phyloP scores from a whole-genome alignment of 192 early-diverging fungal genomes.

The Backusella parvicylindrica region DNA sequence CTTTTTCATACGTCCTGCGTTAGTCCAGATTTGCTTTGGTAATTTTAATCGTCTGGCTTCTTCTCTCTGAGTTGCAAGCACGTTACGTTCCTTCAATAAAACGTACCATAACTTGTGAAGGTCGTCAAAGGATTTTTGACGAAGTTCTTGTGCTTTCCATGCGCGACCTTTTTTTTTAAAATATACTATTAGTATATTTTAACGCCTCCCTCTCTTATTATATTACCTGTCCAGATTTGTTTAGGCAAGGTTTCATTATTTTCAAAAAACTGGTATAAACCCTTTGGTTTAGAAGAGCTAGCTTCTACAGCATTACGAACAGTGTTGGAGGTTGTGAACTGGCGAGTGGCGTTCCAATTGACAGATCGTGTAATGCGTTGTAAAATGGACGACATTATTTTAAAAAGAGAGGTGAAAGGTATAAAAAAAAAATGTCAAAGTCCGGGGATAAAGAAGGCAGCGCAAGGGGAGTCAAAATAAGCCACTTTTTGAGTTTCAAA shows the following conservation, averaged over 20 bases:
- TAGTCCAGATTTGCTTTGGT: conserved; percentile 49
- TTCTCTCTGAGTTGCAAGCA: conserved; percentile 70
- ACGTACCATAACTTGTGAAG: conserved; percentile 95
- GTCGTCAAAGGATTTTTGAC: conserved; percentile 94
- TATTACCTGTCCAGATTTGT: conserved; percentile 31
- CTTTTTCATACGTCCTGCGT: conserved; percentile 64
- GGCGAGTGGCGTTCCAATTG: not conserved
- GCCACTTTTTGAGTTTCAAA: not conserved
- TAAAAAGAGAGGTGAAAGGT: not conserved
- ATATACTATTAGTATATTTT: not conserved
- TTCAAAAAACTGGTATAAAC: conserved; percentile 38
- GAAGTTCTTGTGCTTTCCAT: conserved; percentile 87
- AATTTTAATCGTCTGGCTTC: conserved; percentile 61
- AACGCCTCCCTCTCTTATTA: not conserved
- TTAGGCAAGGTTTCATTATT: conserved; percentile 28
- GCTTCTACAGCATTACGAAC: not conserved
- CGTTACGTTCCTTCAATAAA: conserved; percentile 80
- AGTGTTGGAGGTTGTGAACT: conserved; percentile 11
- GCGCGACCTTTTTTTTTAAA: conserved; percentile 59
- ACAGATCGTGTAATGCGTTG: conserved; percentile 9
- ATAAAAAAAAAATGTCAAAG: not conserved
- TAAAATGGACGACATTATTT: conserved; percentile 12
- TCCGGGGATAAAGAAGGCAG: not conserved
- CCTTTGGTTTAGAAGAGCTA: not conserved
- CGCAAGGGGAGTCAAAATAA: not conserved